Evolutionary conservation across 495 filamentous ascomycete species (phyloP), one percentile per base, ranked within the genome.

Genomic region (Pyrenula aspistea): DNA sequence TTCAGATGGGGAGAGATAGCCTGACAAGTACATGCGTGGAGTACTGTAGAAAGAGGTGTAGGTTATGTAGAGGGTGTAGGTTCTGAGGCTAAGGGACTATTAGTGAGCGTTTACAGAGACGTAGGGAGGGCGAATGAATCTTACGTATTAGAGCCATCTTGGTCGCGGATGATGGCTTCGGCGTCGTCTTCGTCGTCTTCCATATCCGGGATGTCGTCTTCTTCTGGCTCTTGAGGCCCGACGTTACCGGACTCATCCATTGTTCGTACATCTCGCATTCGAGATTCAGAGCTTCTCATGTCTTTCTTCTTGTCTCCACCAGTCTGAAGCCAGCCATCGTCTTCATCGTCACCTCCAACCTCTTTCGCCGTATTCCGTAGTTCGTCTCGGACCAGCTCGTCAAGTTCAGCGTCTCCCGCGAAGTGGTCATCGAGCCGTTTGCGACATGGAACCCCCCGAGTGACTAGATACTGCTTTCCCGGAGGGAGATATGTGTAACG

Each of bases 31-130:
- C 66, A 96, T 83, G 25, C 94, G 91, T 0, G 94, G 94, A 36
- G 92, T 96, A 55, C 90, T 90, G 73, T 96, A 99, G 75, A 93
- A 96, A 56, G 89, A 89, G 15, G 91, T 84, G 71, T 99, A 99
- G 62, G 87, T 91, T 62, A 99, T 96, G 80, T 99, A 99, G 63
- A 97, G 86, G 56, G 86, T 94, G 70, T 99, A 99, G 12, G 89
- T 95, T 57, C 94, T 86, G 31, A 42, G 31, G 31, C 31, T 24
- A 87, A 80, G 21, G 88, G 84, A 57, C 90, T 96, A 61, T 59
- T 22, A 20, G 1, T 42, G 58, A 20, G 25, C 21, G 50, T 24
- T 49, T 31, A 57, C n/a, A n/a, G n/a, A n/a, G n/a, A n/a, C n/a
- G n/a, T 21, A n/a, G 12, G 20, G 21, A 20, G 51, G 20, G 49